A percentile compares a stretch with the other conserved stretches of the same genome.
Evolutionary conservation across 2,329 filamentous ascomycete species (phyloP).

Genomic region (Calonectria honghensis): DNA sequence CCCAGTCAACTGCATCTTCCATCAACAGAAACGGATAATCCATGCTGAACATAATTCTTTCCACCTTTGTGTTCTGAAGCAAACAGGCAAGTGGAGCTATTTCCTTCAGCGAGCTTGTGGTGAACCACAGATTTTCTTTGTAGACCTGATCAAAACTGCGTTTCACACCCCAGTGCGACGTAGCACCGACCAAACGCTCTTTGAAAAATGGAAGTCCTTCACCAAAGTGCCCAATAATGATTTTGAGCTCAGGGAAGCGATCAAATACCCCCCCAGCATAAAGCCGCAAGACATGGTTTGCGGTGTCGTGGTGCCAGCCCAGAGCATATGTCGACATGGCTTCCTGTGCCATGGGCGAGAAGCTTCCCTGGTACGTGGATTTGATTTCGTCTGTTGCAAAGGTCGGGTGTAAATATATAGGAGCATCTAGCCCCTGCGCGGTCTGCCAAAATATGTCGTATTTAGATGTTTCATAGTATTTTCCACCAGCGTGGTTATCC

Average conservation of each 20-base stretch:
- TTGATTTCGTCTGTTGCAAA: neutral
- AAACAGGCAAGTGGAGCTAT: neutral
- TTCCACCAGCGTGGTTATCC: neutral
- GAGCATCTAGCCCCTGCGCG: neutral
- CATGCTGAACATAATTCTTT: constrained; percentile 13
- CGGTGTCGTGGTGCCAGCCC: constrained; percentile 3
- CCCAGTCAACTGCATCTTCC: neutral
- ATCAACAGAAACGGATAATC: constrained; percentile 3
- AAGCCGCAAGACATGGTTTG: neutral
- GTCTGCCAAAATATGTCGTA: neutral
- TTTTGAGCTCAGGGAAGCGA: constrained; percentile 5
- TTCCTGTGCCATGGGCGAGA: neutral
- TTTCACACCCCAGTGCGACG: neutral
- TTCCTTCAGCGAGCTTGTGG: constrained; percentile 6
- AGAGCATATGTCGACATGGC: constrained; percentile 10
- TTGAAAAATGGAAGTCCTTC: constrained; percentile 2
- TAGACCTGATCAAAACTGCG: constrained; percentile 2
- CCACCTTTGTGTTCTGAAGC: constrained; percentile 13
- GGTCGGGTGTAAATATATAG: neutral
- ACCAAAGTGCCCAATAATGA: constrained; percentile 12
- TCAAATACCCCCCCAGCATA: constrained; percentile 1
- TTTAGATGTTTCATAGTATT: neutral
- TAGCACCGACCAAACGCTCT: neutral
- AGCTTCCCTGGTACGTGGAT: neutral
- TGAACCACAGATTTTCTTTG: constrained; percentile 17